These are phyloP conservation scores for Fusarium secorum DNA, from an alignment of 2,329 filamentous ascomycete genomes.

Conservation along the genomic window DNA sequence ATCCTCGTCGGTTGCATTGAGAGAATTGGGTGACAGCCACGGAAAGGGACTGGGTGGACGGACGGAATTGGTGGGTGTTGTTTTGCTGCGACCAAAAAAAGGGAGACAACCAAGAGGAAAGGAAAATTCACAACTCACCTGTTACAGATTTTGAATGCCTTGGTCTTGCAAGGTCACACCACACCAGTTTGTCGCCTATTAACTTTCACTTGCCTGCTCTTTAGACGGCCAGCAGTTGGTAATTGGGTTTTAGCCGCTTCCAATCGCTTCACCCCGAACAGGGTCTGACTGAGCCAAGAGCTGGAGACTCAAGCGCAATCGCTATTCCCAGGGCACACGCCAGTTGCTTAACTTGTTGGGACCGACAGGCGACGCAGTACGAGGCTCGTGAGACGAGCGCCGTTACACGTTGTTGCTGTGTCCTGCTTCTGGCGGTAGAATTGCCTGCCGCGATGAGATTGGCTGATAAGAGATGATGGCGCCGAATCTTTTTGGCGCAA, in stretches of 20 bases:
- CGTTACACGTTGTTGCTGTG: constrained; percentile 23
- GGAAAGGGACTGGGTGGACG: neutral
- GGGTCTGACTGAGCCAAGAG: constrained; percentile 14
- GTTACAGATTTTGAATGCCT: constrained; percentile 19
- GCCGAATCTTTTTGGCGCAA: constrained; percentile 10
- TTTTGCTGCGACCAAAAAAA: constrained; percentile 14
- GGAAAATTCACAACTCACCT: constrained; percentile 36
- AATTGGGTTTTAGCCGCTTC: constrained; percentile 14
- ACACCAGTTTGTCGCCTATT: neutral
- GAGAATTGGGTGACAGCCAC: constrained; percentile 9
- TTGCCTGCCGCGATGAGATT: constrained; percentile 26
- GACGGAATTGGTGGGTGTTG: constrained; percentile 6
- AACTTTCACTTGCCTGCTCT: neutral
- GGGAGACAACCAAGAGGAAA: constrained; percentile 16
- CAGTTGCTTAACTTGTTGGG: neutral
- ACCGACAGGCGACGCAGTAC: neutral
- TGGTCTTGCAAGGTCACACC: constrained; percentile 5
- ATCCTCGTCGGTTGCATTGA: neutral
- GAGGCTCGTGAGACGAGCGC: constrained; percentile 8
- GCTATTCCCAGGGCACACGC: neutral
- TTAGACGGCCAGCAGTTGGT: neutral
- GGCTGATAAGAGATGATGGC: constrained; percentile 26
- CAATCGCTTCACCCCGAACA: constrained; percentile 5
- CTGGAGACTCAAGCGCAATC: neutral
- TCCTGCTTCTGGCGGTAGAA: constrained; percentile 6